A percentile compares a stretch with the other conserved stretches of the same genome.
Conservation (phyloP, 805 yeast species). For the Torulaspora quercuum region DNA sequence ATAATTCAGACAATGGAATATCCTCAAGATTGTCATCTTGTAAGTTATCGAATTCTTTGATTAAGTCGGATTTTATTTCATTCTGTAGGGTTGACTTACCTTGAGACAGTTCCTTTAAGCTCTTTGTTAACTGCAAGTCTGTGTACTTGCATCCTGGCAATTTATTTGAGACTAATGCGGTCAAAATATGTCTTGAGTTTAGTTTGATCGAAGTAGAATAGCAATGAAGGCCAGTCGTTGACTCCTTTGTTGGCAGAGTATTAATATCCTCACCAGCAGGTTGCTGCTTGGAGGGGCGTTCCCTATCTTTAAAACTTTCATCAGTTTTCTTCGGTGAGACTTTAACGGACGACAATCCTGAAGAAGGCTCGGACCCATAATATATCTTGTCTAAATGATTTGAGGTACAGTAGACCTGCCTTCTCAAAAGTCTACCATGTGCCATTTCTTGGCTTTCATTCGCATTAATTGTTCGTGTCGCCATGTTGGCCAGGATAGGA, state of each 20-base stretch:
- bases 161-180: constrained; percentile 24
- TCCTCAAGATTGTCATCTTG: constrained; percentile 14
- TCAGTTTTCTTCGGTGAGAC: neutral
- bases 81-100: constrained; percentile 74
- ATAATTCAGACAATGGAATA: constrained; percentile 9
- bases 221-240: neutral
- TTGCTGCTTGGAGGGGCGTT: neutral
- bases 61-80: constrained; percentile 18
- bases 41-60: constrained; percentile 13
- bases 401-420: constrained; percentile 79
- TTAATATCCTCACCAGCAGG: neutral
- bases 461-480: constrained; percentile 77
- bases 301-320: too few relatives aligned
- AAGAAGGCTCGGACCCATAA: constrained; percentile 60
- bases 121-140: constrained; percentile 62
- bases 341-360: neutral
- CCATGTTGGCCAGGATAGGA: constrained; percentile 90
- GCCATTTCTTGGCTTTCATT: constrained; percentile 84
- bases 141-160: constrained; percentile 18
- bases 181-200: constrained; percentile 10
- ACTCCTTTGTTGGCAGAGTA: neutral
- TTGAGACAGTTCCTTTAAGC: constrained; percentile 89
- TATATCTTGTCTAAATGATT: constrained; percentile 82
- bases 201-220: constrained; percentile 1
- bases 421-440: constrained; percentile 51